A percentile compares a stretch with the other conserved stretches of the same genome.
Conservation (phyloP, 1,284 basidiomycete genomes). For the Retiboletus fuscus region DNA sequence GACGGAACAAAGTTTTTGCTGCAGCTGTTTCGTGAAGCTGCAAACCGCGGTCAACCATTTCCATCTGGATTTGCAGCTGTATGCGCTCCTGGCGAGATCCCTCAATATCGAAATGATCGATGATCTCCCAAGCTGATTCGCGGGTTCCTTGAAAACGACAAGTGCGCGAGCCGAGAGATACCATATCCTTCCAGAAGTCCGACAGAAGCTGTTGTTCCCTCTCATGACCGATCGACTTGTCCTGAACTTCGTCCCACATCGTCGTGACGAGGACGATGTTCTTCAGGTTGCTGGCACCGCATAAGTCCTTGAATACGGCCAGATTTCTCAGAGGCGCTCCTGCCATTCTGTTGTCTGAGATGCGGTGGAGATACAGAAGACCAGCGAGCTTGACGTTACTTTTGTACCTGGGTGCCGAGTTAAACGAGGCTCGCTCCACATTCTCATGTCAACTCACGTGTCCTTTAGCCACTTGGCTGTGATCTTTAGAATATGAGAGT, state of each 20-base stretch:
- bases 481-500: neutral
- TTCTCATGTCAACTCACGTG: conserved; percentile 29
- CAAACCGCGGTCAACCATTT: conserved; percentile 36
- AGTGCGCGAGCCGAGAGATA: conserved; percentile 24
- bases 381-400: conserved; percentile 39
- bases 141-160: conserved; percentile 24
- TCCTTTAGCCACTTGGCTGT: conserved; percentile 27
- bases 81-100: neutral
- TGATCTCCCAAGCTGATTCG: conserved; percentile 36
- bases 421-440: neutral
- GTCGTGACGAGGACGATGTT: conserved; percentile 46
- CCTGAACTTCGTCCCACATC: conserved; percentile 44
- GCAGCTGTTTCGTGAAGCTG: conserved; percentile 31
- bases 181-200: conserved; percentile 33
- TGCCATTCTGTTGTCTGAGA: conserved; percentile 57
- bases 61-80: conserved; percentile 31
- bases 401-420: conserved; percentile 23
- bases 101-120: conserved; percentile 23
- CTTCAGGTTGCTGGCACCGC: conserved; percentile 36
- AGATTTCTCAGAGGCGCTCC: conserved; percentile 47
- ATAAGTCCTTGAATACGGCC: conserved; percentile 42
- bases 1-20: conserved; percentile 28
- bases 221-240: conserved; percentile 32
- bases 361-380: conserved; percentile 45
- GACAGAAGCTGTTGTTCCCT: conserved; percentile 32